Evolutionary conservation across 2,329 filamentous ascomycete genomes (phyloP), one percentile per base, ranked within the genome.

Genomic region (Aspergillus nomiae): DNA sequence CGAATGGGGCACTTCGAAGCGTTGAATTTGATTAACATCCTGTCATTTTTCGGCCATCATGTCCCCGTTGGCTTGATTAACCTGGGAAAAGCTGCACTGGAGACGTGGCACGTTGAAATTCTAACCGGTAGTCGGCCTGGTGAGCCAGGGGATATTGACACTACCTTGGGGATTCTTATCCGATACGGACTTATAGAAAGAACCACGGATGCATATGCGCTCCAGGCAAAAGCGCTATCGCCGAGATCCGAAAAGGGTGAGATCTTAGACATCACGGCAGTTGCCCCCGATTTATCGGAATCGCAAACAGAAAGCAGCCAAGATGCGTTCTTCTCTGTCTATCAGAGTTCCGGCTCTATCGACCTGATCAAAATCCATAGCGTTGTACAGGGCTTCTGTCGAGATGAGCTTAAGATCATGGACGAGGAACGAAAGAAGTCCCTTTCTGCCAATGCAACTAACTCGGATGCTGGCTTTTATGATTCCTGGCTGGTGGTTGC

Each of bases 61-160:
- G 81, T 90, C 6, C 89, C 89, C 0, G 86, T 91, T 26, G 88
- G 88, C 60, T 85, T 92, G 81, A 77, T 91, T 14, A 79, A 78
- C 34, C 78, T 90, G 19, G 88, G 88, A 74, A 71, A 69, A 45
- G 70, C 69, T 19, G 73, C 72, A 8, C 70, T 81, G 60, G 67
- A 74, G 4, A 64, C 65, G 3, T 71, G 70, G 61, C 73, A 76
- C 34, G 67, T 77, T n/a, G 69, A 77, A 24, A 78, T 81, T n/a
- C 62, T 78, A 54, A 76, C 77, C 10, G 76, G 73, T 60, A 74
- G 73, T 55, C 68, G 73, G 51, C 65, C 71, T 12, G 75, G 73
- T 24, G 76, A 78, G 46, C 70, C 67, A 1, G 71, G 71, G 2
- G 79, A 83, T 58, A 72, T 83, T 24, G 81, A 83, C 65, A 81